These are phyloP conservation scores for Hansenula lynferdii DNA, from an alignment of 1,139 yeast species.

Conservation along the genomic window DNA sequence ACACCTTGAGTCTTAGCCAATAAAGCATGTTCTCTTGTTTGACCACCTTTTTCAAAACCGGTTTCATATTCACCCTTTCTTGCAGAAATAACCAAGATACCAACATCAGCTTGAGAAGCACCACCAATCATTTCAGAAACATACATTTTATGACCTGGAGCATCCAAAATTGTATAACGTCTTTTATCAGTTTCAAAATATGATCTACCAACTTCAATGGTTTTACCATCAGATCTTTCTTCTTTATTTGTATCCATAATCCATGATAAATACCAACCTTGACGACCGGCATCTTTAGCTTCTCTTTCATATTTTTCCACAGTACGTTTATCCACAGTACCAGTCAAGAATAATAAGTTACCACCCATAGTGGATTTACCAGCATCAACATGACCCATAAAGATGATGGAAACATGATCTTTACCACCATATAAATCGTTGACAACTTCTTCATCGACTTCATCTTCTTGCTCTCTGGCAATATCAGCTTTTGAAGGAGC, in stretches of 20 bases:
- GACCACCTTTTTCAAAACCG: conserved; percentile 99
- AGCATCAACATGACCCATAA: conserved; percentile 99
- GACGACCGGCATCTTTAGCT: conserved; percentile 99
- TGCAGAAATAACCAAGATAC: conserved; percentile 93
- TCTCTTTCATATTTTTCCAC: conserved; percentile 97
- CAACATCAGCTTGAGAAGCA: conserved; percentile 99
- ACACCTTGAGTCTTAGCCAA: conserved; percentile 98
- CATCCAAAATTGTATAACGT: conserved; percentile 96
- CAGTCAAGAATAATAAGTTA: conserved; percentile 85
- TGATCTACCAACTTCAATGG: conserved; percentile 98
- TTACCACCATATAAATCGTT: conserved; percentile 95
- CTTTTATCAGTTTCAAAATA: conserved; percentile 97
- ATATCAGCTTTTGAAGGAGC: conserved; percentile 18
- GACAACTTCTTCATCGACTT: conserved; percentile 83
- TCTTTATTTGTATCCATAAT: conserved; percentile 99
- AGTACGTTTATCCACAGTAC: conserved; percentile 98
- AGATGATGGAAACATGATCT: conserved; percentile 92
- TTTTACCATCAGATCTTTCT: conserved; percentile 98
- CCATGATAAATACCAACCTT: conserved; percentile 99
- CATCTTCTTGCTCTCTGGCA: conserved; percentile 73
- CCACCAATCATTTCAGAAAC: conserved; percentile 99
- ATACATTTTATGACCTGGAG: conserved; percentile 99
- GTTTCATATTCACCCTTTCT: conserved; percentile 99
- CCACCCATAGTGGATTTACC: conserved; percentile 99
- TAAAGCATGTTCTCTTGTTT: conserved; percentile 97